phyloP scores from a whole-genome alignment of 2,329 filamentous ascomycete genomes.

The Hypoxylon sp. region DNA sequence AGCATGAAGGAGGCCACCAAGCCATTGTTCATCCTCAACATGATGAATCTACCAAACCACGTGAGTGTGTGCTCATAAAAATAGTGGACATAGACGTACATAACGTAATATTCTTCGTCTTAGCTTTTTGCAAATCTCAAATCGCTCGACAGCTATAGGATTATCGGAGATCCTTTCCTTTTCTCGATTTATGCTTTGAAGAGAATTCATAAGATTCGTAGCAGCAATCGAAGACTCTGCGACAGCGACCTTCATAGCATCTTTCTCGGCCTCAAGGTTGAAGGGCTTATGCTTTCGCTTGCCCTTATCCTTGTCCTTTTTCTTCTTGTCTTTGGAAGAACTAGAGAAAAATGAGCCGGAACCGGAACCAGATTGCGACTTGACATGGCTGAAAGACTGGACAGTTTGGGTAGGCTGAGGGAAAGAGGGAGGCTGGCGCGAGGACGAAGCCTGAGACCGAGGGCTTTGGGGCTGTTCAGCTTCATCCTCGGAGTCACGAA shows the following conservation, averaged over 20 bases:
- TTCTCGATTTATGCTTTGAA: constrained; percentile 94
- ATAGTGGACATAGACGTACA: constrained; percentile 59
- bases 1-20: constrained; percentile 90
- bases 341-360: constrained; percentile 59
- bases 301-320: constrained; percentile 66
- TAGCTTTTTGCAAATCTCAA: constrained; percentile 88
- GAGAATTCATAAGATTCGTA: constrained; percentile 89
- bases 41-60: constrained; percentile 77
- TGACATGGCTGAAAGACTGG: constrained; percentile 59
- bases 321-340: constrained; percentile 66
- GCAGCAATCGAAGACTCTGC: constrained; percentile 90
- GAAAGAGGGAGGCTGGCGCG: constrained; percentile 49
- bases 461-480: constrained; percentile 58
- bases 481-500: constrained; percentile 76
- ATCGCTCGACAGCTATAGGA: constrained; percentile 77
- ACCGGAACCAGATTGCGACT: constrained; percentile 55
- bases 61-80: constrained; percentile 41
- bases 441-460: constrained; percentile 52
- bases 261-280: constrained; percentile 89
- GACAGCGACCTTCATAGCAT: constrained; percentile 87
- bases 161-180: constrained; percentile 90
- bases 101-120: constrained; percentile 89
- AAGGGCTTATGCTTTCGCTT: constrained; percentile 77
- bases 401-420: constrained; percentile 51
- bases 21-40: constrained; percentile 90